These are phyloP conservation scores for Plasmodium cynomolgi DNA, from an alignment of 169 alveolate species.

Conservation along the genomic window DNA sequence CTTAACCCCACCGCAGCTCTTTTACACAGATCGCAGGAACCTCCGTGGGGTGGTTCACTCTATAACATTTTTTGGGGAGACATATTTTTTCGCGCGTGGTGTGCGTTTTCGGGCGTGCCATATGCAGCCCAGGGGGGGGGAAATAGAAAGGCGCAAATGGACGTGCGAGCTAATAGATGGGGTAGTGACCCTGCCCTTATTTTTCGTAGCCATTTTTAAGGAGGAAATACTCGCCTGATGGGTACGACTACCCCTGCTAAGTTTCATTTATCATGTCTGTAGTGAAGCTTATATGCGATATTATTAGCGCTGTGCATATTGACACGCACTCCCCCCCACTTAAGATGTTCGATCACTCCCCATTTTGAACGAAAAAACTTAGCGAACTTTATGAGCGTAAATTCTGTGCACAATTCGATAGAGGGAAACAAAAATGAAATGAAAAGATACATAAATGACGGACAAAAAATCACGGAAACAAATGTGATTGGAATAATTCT, in stretches of 20 bases:
- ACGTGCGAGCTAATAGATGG: neutral
- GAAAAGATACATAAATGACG: neutral
- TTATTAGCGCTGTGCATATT: neutral
- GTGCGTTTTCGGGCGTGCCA: neutral
- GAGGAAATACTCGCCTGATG: neutral
- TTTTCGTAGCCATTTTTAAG: neutral
- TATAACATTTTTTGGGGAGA: neutral
- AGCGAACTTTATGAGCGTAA: neutral
- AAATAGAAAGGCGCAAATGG: neutral
- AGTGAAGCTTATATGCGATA: neutral
- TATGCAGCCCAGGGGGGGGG: neutral
- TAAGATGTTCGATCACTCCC: neutral
- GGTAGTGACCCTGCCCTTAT: neutral
- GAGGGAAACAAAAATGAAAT: slow-evolving; percentile 26
- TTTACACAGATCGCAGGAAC: neutral
- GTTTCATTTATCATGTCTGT: neutral
- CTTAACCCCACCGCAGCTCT: neutral
- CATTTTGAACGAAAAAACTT: neutral
- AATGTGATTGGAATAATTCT: slow-evolving; percentile 14
- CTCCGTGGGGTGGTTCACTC: neutral
- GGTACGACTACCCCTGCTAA: neutral
- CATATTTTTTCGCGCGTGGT: too few species aligned
- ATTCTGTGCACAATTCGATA: neutral
- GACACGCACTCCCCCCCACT: neutral
- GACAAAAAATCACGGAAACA: slow-evolving; percentile 13